phyloP scores from a whole-genome alignment of 2,329 filamentous ascomycete species.

The Penicillium sp. region DNA sequence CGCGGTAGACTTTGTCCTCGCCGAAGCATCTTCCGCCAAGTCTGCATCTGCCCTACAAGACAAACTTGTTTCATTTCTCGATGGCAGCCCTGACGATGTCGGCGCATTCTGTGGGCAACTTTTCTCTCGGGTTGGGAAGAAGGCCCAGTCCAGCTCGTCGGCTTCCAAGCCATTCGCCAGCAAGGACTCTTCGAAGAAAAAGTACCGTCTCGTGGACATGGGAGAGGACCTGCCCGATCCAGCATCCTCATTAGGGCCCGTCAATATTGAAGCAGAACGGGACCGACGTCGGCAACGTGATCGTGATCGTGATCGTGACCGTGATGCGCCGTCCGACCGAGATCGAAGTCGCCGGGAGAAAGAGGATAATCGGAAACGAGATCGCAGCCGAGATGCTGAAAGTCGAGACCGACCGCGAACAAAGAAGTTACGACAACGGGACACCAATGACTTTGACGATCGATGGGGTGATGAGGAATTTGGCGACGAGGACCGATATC shows the following conservation, averaged over 20 bases:
- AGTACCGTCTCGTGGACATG: slow-evolving; percentile 52
- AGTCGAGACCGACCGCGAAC: slow-evolving; percentile 40
- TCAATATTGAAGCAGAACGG: slow-evolving; percentile 34
- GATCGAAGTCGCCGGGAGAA: slow-evolving; percentile 25
- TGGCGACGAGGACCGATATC: slow-evolving; percentile 27
- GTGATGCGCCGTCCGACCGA: slow-evolving; percentile 14
- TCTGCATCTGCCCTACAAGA: slow-evolving; percentile 44
- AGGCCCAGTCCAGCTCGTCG: slow-evolving; percentile 13
- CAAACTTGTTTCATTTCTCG: slow-evolving; percentile 49
- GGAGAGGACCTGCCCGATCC: slow-evolving; percentile 39
- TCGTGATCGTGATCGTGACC: slow-evolving; percentile 21
- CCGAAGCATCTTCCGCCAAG: slow-evolving; percentile 48
- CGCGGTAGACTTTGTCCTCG: slow-evolving; percentile 52
- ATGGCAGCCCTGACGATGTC: slow-evolving; percentile 44
- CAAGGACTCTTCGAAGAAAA: slow-evolving; percentile 40
- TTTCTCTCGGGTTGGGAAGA: slow-evolving; percentile 29
- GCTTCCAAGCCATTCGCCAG: slow-evolving; percentile 11
- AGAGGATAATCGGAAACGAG: slow-evolving; percentile 36
- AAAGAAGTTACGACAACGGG: slow-evolving; percentile 48
- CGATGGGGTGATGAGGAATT: slow-evolving; percentile 74
- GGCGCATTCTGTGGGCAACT: slow-evolving; percentile 45
- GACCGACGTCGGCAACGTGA: slow-evolving; percentile 25
- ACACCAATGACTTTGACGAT: slow-evolving; percentile 60
- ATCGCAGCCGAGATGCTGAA: slow-evolving; percentile 31
- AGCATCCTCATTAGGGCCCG: slow-evolving; percentile 26